These are phyloP conservation scores for Kalaharituber pfeilii DNA, from an alignment of 2,329 filamentous ascomycete genomes.

Conservation along the genomic window DNA sequence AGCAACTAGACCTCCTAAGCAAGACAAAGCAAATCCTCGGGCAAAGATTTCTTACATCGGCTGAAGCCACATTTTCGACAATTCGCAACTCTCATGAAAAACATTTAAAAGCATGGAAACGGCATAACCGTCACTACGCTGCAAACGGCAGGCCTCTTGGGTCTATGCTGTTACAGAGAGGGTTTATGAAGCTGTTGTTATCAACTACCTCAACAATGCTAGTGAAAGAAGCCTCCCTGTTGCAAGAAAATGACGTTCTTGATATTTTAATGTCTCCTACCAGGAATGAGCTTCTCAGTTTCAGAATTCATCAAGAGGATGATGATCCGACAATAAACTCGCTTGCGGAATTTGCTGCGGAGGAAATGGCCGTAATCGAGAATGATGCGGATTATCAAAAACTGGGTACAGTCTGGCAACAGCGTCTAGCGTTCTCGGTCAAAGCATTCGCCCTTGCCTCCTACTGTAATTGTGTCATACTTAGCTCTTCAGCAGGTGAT, in stretches of 20 bases:
- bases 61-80: slow-evolving; percentile 80
- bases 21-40: slow-evolving; percentile 57
- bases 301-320: slow-evolving; percentile 27
- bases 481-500: slow-evolving; percentile 50
- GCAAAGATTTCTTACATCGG: slow-evolving; percentile 64
- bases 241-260: slow-evolving; percentile 48
- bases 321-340: slow-evolving; percentile 38
- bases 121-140: slow-evolving; percentile 67
- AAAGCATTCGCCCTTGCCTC: slow-evolving; percentile 68
- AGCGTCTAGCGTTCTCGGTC: slow-evolving; percentile 67
- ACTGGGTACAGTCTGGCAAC: slow-evolving; percentile 70
- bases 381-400: slow-evolving; percentile 79
- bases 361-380: slow-evolving; percentile 74
- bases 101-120: slow-evolving; percentile 56
- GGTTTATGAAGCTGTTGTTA: slow-evolving; percentile 70
- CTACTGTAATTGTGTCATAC: slow-evolving; percentile 67
- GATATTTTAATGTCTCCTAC: slow-evolving; percentile 45
- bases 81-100: slow-evolving; percentile 63
- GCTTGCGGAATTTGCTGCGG: slow-evolving; percentile 54
- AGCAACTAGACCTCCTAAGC: slow-evolving; percentile 53
- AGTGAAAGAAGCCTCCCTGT: slow-evolving; percentile 42
- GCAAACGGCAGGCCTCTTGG: slow-evolving; percentile 64
- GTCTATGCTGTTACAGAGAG: slow-evolving; percentile 77
- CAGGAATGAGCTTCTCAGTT: slow-evolving; percentile 20
- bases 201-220: slow-evolving; percentile 54